Conservation (phyloP, 768 basidiomycete species). For the Trametopsis cervina region DNA sequence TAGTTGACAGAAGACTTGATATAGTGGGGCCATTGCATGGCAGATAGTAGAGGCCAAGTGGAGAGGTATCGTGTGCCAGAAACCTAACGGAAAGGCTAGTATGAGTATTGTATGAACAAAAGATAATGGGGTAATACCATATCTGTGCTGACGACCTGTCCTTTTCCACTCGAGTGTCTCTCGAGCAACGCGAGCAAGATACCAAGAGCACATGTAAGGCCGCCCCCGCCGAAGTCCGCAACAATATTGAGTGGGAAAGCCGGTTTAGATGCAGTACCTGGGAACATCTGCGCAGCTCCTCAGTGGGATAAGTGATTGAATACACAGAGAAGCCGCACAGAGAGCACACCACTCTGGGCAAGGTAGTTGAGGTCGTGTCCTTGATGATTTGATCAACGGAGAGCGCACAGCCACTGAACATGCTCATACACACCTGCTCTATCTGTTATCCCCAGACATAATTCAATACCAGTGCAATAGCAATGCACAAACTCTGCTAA, state of each 20-base stretch:
- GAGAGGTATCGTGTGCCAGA: slow-evolving; percentile 76
- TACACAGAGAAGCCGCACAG: slow-evolving; percentile 34
- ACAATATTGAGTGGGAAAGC: slow-evolving; percentile 69
- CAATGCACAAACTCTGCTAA: too few relatives aligned
- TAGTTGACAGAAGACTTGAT: slow-evolving; percentile 18
- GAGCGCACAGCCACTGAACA: too few relatives aligned
- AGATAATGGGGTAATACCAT: slow-evolving; percentile 45
- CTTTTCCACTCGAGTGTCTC: slow-evolving; percentile 53
- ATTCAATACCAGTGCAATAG: too few relatives aligned
- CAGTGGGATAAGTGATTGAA: background rate
- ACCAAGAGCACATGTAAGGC: slow-evolving; percentile 62
- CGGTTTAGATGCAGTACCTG: slow-evolving; percentile 57
- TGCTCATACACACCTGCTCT: slow-evolving; percentile 70
- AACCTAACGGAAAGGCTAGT: slow-evolving; percentile 39
- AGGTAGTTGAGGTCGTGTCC: slow-evolving; percentile 87
- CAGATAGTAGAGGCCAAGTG: slow-evolving; percentile 57
- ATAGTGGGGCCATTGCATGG: slow-evolving; percentile 25
- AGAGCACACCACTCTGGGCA: slow-evolving; percentile 68
- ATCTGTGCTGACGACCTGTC: slow-evolving; percentile 69
- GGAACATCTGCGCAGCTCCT: slow-evolving; percentile 47
- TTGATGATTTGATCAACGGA: slow-evolving; percentile 19
- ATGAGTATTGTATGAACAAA: background rate
- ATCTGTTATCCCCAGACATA: too few relatives aligned
- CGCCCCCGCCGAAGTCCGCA: slow-evolving; percentile 81
- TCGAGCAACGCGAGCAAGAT: slow-evolving; percentile 72